These are phyloP conservation scores for Fusarium zealandicum DNA, from an alignment of 2,329 filamentous ascomycete genomes.

Conservation along the genomic window DNA sequence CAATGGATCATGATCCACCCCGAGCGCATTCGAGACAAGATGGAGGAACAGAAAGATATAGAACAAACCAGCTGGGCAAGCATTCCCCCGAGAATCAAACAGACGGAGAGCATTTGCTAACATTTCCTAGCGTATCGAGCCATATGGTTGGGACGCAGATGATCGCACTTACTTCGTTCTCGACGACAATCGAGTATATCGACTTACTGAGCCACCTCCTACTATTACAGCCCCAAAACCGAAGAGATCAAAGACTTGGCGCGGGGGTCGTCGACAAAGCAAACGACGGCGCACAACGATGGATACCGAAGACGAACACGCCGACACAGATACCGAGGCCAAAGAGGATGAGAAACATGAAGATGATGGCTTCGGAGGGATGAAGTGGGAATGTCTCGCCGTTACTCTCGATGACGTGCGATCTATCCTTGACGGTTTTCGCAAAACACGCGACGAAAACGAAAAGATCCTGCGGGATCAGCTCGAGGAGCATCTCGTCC, in stretches of 20 bases:
- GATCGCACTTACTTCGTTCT: slow-evolving; percentile 89
- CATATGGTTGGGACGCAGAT: slow-evolving; percentile 86
- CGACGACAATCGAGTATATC: slow-evolving; percentile 93
- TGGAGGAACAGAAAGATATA: slow-evolving; percentile 80
- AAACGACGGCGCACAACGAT: slow-evolving; percentile 72
- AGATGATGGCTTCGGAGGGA: slow-evolving; percentile 74
- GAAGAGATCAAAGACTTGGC: slow-evolving; percentile 63
- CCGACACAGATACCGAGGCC: slow-evolving; percentile 47
- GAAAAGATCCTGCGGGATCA: slow-evolving; percentile 79
- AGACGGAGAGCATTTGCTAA: slow-evolving; percentile 22
- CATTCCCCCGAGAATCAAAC: slow-evolving; percentile 47
- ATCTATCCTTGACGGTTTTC: slow-evolving; percentile 72
- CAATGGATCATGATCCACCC: slow-evolving; percentile 88
- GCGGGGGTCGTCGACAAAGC: slow-evolving; percentile 67
- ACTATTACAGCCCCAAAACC: slow-evolving; percentile 71
- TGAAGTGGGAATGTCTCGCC: slow-evolving; percentile 91
- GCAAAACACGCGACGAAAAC: slow-evolving; percentile 80
- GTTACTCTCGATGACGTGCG: slow-evolving; percentile 81
- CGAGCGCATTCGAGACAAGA: slow-evolving; percentile 84
- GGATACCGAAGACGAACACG: slow-evolving; percentile 42
- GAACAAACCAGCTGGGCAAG: slow-evolving; percentile 87
- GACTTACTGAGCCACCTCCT: slow-evolving; percentile 76
- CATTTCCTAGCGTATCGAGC: slow-evolving; percentile 70
- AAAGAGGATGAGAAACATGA: slow-evolving; percentile 45
- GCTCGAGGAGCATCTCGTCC: slow-evolving; percentile 79